Evolutionary conservation across 2,329 filamentous ascomycete species (phyloP), one percentile per base, ranked within the genome.

Genomic region (Fusarium tuaranense): DNA sequence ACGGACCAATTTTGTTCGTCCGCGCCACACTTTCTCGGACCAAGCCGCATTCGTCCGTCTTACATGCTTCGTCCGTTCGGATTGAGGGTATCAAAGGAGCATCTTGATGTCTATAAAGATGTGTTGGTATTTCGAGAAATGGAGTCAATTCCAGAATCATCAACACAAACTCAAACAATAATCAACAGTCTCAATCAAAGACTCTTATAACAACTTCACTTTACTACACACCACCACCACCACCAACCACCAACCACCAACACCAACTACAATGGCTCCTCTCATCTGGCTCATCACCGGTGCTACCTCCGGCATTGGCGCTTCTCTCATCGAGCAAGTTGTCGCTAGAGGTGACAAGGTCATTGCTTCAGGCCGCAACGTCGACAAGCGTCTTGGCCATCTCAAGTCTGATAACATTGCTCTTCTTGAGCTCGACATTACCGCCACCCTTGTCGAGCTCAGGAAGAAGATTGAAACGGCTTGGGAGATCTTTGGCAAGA

Each of bases 251-350:
- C n/a, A n/a, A n/a, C n/a, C 30, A 58, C 5, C 13, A 34, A 36
- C 12, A 36, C 36, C 20, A 57, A 57, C n/a, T n/a, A n/a, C 32
- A 58, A 59, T 59, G 57, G 57, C 57, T 38, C 57, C 57, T 39
- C 57, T 39, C 6, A 25, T 59, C 34, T 59, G 57, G 57, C 57
- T 59, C 57, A 59, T 59, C 57, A 59, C 57, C 4, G 34, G 57
- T 10, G 36, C 57, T 1, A 59, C 57, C 16, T 59, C 57, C 5
- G 57, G 34, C 4, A 59, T 59, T 14, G 57, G 57, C 16, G 57
- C 34, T 59, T 38, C 57, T 6, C 36, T 59, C 9, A 22, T 59
- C 2, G 57, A 41, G 2, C 57, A 59, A 22, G 20, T 59, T 22
- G 20, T 41, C 34, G 34, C 57, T 9, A 22, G 57, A 7, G 32